Evolutionary conservation across 2,329 filamentous ascomycete species (phyloP), one percentile per base, ranked within the genome.

Genomic region (Venturia nashicola): DNA sequence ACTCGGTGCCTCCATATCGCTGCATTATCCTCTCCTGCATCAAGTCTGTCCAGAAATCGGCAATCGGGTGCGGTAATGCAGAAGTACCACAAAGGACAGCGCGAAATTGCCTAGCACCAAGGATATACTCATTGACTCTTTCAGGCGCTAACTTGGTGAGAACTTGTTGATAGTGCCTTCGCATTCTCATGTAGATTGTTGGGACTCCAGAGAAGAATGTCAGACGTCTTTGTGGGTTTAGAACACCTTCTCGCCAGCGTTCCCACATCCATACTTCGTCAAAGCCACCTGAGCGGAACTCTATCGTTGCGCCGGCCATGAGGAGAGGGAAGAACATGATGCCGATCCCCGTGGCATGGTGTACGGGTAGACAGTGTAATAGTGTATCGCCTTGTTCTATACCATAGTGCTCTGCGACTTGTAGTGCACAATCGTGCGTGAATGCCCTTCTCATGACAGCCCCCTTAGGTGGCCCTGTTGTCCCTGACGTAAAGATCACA

Each of bases 41-140:
- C 3, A 80, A 70, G 5, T 71, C 68, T 3, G 74, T 74, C 80
- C 80, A 82, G 67, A 81, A 82, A 46, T 81, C 75, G n/a, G 76
- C 76, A 46, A 82, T 76, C 0, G 79, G 78, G 62, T 76, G 75
- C 2, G 79, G 80, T 44, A 82, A 66, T 0, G 80, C 80, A 3
- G 76, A 79, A 0, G 79, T 82, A 0, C 77, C 77, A 66, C 77
- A 79, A 6, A 79, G 69, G 65, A 75, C 76, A 0, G 75, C 75
- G 18, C 76, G 71, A 44, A 79, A 72, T 20, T 72, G 72, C 39
- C 74, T 69, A 1, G 77, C 76, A 1, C 76, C 80, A 12, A 72
- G 71, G 36, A 78, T 70, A 69, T 81, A 82, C 48, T 73, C 70
- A 6, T 70, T 68, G 32, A 72, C 59, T 48, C 73, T 68, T 34